These are phyloP conservation scores for Poa pratensis DNA, from an alignment of 176 grass and related monocot genomes.

Conservation along the genomic window DNA sequence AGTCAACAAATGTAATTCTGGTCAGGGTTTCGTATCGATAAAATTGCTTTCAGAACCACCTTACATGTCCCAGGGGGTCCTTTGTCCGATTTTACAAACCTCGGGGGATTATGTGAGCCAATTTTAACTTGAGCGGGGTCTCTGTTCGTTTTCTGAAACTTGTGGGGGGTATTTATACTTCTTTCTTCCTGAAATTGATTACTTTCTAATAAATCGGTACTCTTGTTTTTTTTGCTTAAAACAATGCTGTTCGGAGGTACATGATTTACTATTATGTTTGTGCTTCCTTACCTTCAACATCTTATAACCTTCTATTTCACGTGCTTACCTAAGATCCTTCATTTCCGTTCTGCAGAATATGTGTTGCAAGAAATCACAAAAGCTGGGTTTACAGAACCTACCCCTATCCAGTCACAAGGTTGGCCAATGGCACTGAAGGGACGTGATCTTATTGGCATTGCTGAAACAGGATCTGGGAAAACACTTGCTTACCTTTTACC, in stretches of 20 bases:
- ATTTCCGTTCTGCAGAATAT: conserved; percentile 64
- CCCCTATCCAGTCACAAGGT: conserved; percentile 94
- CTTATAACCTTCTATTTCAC: not conserved
- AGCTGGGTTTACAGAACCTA: conserved; percentile 91
- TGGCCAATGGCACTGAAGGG: conserved; percentile 99
- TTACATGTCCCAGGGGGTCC: no score
- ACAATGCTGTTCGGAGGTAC: not conserved
- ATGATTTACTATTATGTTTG: conserved; percentile 15
- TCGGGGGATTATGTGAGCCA: no score
- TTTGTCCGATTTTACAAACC: no score
- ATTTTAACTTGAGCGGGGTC: no score
- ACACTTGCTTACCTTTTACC: conserved; percentile 92
- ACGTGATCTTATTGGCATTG: conserved; percentile 92
- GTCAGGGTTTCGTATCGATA: no score
- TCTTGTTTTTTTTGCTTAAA: not conserved
- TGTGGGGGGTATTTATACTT: no score
- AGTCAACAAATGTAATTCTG: no score
- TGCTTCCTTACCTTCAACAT: conserved; percentile 11
- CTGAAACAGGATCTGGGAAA: conserved; percentile 98
- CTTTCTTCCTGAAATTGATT: not conserved
- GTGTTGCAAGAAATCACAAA: conserved; percentile 87
- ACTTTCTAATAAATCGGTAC: not conserved
- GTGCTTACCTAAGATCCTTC: conserved; percentile 8
- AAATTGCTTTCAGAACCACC: no score
- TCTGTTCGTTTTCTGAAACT: no score